Percentiles rank a stretch among this genome's conserved stretches.
Evolutionary conservation across 2,329 filamentous ascomycete genomes (phyloP).

Genomic region (Pseudogymnoascus sp.): DNA sequence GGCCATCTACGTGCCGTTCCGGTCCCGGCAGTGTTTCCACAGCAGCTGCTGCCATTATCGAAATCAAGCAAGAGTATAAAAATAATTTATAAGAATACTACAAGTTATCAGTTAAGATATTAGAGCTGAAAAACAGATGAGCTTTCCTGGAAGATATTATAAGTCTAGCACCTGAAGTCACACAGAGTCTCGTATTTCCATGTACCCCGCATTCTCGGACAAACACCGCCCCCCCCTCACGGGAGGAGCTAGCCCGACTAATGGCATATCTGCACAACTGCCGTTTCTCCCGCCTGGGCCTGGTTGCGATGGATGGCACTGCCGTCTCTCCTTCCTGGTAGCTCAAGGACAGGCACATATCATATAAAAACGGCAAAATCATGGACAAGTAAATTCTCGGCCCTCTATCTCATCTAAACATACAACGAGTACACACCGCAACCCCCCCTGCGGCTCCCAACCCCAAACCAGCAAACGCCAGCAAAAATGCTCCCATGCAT

Average conservation of each 20-base stretch:
- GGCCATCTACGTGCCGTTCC: neutral
- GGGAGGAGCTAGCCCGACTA: neutral
- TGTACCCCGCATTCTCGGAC: neutral
- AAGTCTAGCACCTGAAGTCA: neutral
- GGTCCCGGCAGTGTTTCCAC: neutral
- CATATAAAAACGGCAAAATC: neutral
- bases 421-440: constrained; percentile 6
- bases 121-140: neutral
- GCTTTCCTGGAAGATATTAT: neutral
- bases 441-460: neutral
- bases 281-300: neutral
- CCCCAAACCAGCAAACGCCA: neutral
- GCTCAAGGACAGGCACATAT: neutral
- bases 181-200: neutral
- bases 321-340: neutral
- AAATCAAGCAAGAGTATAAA: neutral
- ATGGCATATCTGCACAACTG: neutral
- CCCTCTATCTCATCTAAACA: constrained; percentile 7
- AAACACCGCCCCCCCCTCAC: neutral
- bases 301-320: neutral
- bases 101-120: neutral
- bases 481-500: constrained; percentile 7
- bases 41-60: neutral
- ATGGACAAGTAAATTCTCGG: neutral
- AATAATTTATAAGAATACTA: neutral